Conservation (phyloP, 108 stramenopile species). For the Asterionellopsis glacialis region DNA sequence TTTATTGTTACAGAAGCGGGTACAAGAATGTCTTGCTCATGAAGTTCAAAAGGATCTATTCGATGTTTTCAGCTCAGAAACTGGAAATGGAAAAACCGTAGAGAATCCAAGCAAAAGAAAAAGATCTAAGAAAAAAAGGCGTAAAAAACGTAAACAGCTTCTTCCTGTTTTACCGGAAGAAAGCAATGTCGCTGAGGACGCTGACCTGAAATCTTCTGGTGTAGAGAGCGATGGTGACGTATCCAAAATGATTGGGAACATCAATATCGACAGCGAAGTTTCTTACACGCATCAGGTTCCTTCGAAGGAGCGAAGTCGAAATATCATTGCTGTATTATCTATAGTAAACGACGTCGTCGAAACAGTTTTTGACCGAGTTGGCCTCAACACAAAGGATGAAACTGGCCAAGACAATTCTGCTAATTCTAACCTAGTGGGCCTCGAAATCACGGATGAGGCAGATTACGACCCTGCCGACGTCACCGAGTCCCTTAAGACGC, state of each 20-base stretch:
- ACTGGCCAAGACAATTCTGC: too few relatives aligned
- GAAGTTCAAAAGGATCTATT: conserved; percentile 28
- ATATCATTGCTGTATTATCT: conserved; percentile 41
- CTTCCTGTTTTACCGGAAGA: not conserved
- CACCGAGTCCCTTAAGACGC: not conserved
- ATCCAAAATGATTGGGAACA: not conserved
- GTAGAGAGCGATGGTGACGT: not conserved
- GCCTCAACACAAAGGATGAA: conserved; percentile 18
- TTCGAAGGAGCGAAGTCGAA: conserved; percentile 27
- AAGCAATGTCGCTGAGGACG: not conserved
- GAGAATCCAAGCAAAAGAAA: conserved; percentile 30
- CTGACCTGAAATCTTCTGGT: not conserved
- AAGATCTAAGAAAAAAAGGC: conserved; percentile 30
- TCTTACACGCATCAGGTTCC: conserved; percentile 1
- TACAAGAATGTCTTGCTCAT: conserved; percentile 25
- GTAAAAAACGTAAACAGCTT: conserved; percentile 16
- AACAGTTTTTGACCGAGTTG: conserved; percentile 43
- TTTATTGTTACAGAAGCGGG: not conserved
- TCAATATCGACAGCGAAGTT: not conserved
- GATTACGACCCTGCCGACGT: not conserved
- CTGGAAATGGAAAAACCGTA: not conserved
- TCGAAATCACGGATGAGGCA: not conserved
- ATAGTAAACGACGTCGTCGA: conserved; percentile 49
- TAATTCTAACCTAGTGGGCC: too few relatives aligned
- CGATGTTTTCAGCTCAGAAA: conserved; percentile 10